Evolutionary conservation across 805 yeast species (phyloP).

Genomic region (Alloascoidea africana): DNA sequence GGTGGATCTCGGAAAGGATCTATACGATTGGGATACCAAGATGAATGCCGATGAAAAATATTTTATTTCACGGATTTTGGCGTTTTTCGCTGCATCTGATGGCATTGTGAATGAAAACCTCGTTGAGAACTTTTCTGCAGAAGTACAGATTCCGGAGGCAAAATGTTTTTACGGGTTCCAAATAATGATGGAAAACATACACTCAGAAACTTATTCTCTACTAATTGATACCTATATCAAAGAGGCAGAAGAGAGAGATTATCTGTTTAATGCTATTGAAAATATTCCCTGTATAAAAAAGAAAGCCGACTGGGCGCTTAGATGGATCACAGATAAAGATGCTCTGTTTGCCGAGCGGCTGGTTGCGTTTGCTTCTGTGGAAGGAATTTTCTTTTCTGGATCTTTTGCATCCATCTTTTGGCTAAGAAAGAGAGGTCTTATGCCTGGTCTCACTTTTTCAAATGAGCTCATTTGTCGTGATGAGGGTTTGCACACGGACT

Average conservation of each 20-base stretch:
- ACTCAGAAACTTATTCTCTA: conserved; percentile 91
- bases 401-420: conserved; percentile 97
- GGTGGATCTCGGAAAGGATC: conserved; percentile 86
- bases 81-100: conserved; percentile 97
- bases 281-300: conserved; percentile 91
- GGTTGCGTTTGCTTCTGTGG: conserved; percentile 97
- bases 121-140: conserved; percentile 94
- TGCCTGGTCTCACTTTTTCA: conserved; percentile 98
- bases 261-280: conserved; percentile 88
- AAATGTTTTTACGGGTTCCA: conserved; percentile 98
- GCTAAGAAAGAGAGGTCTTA: conserved; percentile 96
- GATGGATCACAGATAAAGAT: conserved; percentile 85
- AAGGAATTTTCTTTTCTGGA: conserved; percentile 97
- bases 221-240: conserved; percentile 90
- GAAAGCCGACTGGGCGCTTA: conserved; percentile 98
- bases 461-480: conserved; percentile 96
- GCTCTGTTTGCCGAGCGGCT: conserved; percentile 91
- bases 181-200: conserved; percentile 99
- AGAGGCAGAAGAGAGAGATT: conserved; percentile 88
- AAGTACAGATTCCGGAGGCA: conserved; percentile 95
- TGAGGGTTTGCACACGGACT: conserved; percentile 97
- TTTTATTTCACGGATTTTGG: conserved; percentile 84
- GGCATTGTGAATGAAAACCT: conserved; percentile 97
- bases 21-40: conserved; percentile 81
- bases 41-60: conserved; percentile 85